Conservation (phyloP, 2,329 filamentous ascomycete genomes). For the Metarhizium brunneum region DNA sequence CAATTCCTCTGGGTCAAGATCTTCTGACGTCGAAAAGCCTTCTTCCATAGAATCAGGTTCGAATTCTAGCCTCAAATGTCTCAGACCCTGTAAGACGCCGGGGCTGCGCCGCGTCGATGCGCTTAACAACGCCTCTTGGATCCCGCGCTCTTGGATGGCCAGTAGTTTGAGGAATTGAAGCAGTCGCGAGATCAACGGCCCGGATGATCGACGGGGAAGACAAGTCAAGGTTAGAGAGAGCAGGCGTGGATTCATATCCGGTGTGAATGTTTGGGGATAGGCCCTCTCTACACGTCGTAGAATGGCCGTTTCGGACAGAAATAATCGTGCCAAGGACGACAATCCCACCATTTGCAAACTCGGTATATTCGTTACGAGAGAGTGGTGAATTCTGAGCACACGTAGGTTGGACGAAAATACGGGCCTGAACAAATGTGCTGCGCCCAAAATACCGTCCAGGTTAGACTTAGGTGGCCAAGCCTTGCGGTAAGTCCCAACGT, state of each 20-base stretch:
- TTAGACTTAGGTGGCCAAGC: conserved; percentile 20
- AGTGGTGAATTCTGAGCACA: conserved; percentile 48
- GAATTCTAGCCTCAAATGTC: conserved; percentile 46
- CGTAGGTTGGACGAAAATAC: conserved; percentile 44
- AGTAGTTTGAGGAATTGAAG: conserved; percentile 36
- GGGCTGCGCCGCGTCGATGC: conserved; percentile 28
- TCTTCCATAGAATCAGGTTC: conserved; percentile 31
- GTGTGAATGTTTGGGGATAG: conserved; percentile 39
- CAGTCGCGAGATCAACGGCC: conserved; percentile 39
- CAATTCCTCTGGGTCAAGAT: conserved; percentile 32
- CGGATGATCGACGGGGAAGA: conserved; percentile 44
- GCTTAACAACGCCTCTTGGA: conserved; percentile 21
- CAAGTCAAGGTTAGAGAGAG: conserved; percentile 42
- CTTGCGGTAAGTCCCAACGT: conserved; percentile 3
- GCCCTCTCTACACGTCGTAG: conserved; percentile 32
- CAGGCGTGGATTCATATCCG: conserved; percentile 48
- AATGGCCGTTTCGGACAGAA: conserved; percentile 36
- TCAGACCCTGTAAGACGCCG: conserved; percentile 39
- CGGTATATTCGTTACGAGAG: conserved; percentile 45
- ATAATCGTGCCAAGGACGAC: conserved; percentile 24
- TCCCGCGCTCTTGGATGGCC: conserved; percentile 38
- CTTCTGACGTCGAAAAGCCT: conserved; percentile 18
- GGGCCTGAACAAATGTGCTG: conserved; percentile 40
- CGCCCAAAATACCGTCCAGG: conserved; percentile 35
- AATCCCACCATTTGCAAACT: conserved; percentile 30